Base-by-base conservation (phyloP, 495 filamentous ascomycete species). In the Extremus antarcticus region DNA sequence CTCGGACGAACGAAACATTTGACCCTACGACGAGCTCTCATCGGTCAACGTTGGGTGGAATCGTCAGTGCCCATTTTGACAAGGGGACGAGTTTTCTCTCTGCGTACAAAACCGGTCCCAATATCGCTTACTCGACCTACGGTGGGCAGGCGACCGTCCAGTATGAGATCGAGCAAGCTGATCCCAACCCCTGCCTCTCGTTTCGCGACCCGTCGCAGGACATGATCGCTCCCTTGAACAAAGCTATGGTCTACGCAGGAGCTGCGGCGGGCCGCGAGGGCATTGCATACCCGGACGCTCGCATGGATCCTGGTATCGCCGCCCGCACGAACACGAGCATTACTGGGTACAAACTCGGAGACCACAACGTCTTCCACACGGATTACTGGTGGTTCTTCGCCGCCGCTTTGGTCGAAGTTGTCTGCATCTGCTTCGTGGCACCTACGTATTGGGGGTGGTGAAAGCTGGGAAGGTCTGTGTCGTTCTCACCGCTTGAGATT, bases 381-480 rank as follows among this genome's bases (percentile, higher is more conserved):
- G 20, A 23, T 9, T 48, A 48, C 46, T 3, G 9, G 9, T 48
- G 20, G 11, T 48, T 48, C 24, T 3, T 25, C 9, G 46, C 21
- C 46, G 46, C 46, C 21, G 46, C 24, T 9, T 3, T 48, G 9
- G 21, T 48, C 3, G 46, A 48, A 20, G 3, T 48, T 21, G 20
- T 48, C 21, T 48, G 46, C 21, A 48, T 48, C 23, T 23, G 20
- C 20, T 21, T 48, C 9, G 24, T 48, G 8, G 46, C 23, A 20
- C 46, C 46, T 3, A 48, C 46, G 9, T 48, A 48, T 21, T 48
- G 23, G 19, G 46, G 46, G 13, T 48, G 46, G 46, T 48, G 46
- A 21, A 48, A 25, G 13, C 8, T 48, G 9, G 46, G 46, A 7
- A 13, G 46, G 25, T 48, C 46, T 3, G 46, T 48, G 46, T 48